Percentiles rank a stretch among this genome's conserved stretches.
Evolutionary conservation across 192 early-diverging fungal genomes (phyloP).

Genomic region (Thamnidium elegans): DNA sequence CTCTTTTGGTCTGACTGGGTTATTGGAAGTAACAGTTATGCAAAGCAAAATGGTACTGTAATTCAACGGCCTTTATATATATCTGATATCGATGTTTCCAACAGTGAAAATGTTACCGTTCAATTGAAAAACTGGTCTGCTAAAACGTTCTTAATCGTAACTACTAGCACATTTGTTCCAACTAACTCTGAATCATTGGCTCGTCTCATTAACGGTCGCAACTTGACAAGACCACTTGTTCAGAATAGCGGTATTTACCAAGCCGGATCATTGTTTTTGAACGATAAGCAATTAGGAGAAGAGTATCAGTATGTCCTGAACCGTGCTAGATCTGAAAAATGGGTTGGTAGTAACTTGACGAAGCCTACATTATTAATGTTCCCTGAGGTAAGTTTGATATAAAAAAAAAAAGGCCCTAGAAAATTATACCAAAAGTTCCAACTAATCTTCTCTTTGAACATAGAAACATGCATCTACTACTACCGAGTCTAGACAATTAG

Average conservation of each 20-base stretch:
- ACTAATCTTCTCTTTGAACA: no score
- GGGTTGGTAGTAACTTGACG: slow-evolving; percentile 39
- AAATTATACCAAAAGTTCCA: no score
- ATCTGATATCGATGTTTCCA: background rate
- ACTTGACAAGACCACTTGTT: background rate
- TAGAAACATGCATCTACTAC: no score
- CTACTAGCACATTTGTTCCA: slow-evolving; percentile 14
- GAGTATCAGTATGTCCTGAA: slow-evolving; percentile 54
- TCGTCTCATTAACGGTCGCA: background rate
- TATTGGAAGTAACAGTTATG: slow-evolving; percentile 6
- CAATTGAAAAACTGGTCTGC: background rate
- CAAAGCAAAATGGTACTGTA: background rate
- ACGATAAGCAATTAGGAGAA: slow-evolving; percentile 40
- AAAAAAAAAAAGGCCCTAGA: no score
- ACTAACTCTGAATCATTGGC: background rate
- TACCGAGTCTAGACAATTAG: no score
- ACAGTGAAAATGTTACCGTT: background rate
- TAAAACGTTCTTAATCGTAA: slow-evolving; percentile 1
- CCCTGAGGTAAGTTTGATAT: slow-evolving; percentile 35
- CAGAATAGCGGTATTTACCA: background rate
- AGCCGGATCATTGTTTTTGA: slow-evolving; percentile 20
- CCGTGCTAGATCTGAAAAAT: slow-evolving; percentile 37
- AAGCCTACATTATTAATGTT: slow-evolving; percentile 44
- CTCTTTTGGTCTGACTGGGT: slow-evolving; percentile 12
- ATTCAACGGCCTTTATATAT: background rate